These are phyloP conservation scores for Wickerhamomyces tratensis DNA, from an alignment of 805 yeast species.

Conservation along the genomic window DNA sequence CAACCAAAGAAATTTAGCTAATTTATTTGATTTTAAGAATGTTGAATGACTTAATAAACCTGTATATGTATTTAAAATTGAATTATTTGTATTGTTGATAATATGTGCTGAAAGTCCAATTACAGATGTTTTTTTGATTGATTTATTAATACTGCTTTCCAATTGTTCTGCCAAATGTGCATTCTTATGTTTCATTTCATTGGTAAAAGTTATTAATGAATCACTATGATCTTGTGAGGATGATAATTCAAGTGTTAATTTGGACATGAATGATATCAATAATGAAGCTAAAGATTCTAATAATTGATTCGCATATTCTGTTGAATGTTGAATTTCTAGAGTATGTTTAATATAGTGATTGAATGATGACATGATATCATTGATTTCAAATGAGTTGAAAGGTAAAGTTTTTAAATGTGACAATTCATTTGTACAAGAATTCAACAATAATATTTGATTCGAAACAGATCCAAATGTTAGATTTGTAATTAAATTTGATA, in stretches of 20 bases:
- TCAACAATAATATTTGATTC: conserved; percentile 12
- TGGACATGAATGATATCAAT: conserved; percentile 5
- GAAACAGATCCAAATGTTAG: conserved; percentile 4
- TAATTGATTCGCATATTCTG: background rate
- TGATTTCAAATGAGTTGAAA: conserved; percentile 8
- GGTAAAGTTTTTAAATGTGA: conserved; percentile 3
- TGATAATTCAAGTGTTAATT: conserved; percentile 4
- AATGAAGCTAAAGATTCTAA: conserved; percentile 6
- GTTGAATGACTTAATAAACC: conserved; percentile 5
- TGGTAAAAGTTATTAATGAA: conserved; percentile 1
- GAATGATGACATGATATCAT: conserved; percentile 5
- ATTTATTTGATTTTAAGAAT: conserved; percentile 14
- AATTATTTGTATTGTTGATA: background rate
- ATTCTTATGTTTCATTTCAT: background rate
- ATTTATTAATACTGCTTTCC: background rate
- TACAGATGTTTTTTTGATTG: no score
- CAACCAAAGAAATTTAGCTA: conserved; percentile 24
- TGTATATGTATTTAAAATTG: background rate
- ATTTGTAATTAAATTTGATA: conserved; percentile 5
- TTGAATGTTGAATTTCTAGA: background rate
- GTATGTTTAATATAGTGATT: conserved; percentile 6
- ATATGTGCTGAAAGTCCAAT: conserved; percentile 2
- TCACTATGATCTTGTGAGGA: conserved; percentile 5
- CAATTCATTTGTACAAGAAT: conserved; percentile 7
- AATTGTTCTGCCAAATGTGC: background rate